Conservation (phyloP, 148 eudicot genomes). For the Silene uniflora region DNA sequence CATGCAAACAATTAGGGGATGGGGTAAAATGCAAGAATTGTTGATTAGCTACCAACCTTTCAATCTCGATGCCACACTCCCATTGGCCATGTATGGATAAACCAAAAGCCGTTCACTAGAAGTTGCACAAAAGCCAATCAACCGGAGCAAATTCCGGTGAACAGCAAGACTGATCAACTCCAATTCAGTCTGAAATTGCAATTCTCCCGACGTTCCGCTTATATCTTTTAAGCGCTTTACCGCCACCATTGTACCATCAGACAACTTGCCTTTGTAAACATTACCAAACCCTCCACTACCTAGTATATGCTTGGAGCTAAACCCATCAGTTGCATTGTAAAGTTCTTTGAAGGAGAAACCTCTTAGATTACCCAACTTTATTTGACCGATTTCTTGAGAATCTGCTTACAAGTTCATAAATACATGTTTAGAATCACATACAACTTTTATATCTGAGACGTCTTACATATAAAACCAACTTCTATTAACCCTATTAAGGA, state of each 20-base stretch:
- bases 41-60: constrained; percentile 49
- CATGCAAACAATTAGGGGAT: not conserved
- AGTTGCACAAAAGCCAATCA: constrained; percentile 82
- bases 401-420: constrained; percentile 36
- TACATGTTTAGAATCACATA: constrained; percentile 8
- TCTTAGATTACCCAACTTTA: constrained; percentile 66
- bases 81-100: constrained; percentile 96
- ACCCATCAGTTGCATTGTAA: constrained; percentile 65
- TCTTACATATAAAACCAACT: no score
- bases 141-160: constrained; percentile 76
- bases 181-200: constrained; percentile 81
- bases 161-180: constrained; percentile 95
- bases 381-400: constrained; percentile 62
- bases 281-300: constrained; percentile 97
- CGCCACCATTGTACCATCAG: constrained; percentile 70
- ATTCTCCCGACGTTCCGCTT: constrained; percentile 73
- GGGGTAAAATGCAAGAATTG: constrained; percentile 17
- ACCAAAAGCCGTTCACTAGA: constrained; percentile 76
- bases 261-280: constrained; percentile 78
- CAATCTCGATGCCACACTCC: constrained; percentile 92
- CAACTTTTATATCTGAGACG: not conserved
- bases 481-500: not conserved
- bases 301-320: constrained; percentile 84
- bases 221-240: constrained; percentile 87
- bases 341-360: constrained; percentile 80